A percentile compares a stretch with the other conserved stretches of the same genome.
Conservation (phyloP, 495 filamentous ascomycete species). For the Annulohypoxylon maeteangense region DNA sequence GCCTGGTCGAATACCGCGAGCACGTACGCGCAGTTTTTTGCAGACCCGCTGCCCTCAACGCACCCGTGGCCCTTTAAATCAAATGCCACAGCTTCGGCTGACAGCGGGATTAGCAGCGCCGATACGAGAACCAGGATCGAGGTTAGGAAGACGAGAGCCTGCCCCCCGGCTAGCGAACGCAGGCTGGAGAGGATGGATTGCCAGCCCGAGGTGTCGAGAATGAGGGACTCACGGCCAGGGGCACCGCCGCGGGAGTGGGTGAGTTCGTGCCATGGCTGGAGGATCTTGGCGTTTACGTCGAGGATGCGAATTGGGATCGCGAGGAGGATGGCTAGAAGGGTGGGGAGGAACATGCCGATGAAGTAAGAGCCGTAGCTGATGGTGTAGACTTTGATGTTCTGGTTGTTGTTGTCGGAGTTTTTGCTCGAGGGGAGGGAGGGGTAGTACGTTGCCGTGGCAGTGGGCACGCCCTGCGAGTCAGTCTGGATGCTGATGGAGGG, state of each 20-base stretch:
- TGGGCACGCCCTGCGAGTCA: slow-evolving; percentile 44
- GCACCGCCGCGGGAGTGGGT: slow-evolving; percentile 44
- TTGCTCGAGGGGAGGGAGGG: slow-evolving; percentile 24
- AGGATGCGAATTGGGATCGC: slow-evolving; percentile 51
- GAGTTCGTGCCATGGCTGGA: slow-evolving; percentile 53
- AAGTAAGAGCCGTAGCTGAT: slow-evolving; percentile 48
- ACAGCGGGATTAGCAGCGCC: slow-evolving; percentile 46
- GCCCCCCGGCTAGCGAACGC: slow-evolving; percentile 41
- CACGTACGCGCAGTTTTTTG: slow-evolving; percentile 50
- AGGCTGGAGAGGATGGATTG: slow-evolving; percentile 40
- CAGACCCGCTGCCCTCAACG: slow-evolving; percentile 24
- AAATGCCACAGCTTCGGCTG: slow-evolving; percentile 49
- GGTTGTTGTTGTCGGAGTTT: neutral
- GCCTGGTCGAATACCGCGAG: slow-evolving; percentile 48
- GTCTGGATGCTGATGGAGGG: slow-evolving; percentile 36
- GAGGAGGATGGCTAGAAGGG: slow-evolving; percentile 46
- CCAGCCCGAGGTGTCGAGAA: slow-evolving; percentile 44
- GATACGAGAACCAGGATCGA: slow-evolving; percentile 44
- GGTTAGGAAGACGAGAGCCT: slow-evolving; percentile 46
- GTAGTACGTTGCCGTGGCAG: slow-evolving; percentile 48
- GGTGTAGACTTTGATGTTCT: slow-evolving; percentile 31
- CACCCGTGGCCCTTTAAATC: slow-evolving; percentile 48
- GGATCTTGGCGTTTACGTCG: slow-evolving; percentile 49
- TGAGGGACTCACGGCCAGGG: slow-evolving; percentile 44
- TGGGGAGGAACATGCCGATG: slow-evolving; percentile 51